Percentiles rank a stretch among this genome's conserved stretches.
Conservation (phyloP, 148 eudicot species). For the Cornus suecica region DNA sequence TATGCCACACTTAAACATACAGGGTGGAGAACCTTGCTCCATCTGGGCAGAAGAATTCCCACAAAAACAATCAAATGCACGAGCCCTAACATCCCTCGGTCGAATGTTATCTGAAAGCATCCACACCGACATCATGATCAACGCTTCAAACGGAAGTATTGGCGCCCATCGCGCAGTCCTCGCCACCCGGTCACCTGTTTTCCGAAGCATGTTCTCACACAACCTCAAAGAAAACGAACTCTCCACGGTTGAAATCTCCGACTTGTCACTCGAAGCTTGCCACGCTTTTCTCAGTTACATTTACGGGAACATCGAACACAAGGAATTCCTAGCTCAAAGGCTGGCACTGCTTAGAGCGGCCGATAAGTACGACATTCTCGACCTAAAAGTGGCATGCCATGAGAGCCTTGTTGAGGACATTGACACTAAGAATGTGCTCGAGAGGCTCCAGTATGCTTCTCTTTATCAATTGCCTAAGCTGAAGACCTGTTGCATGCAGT, state of each 20-base stretch:
- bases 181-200: conserved; percentile 79
- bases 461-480: conserved; percentile 69
- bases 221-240: conserved; percentile 72
- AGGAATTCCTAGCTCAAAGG: conserved; percentile 66
- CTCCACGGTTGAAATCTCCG: conserved; percentile 61
- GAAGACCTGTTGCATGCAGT: conserved; percentile 64
- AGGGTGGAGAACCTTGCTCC: conserved; percentile 70
- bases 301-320: conserved; percentile 52
- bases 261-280: conserved; percentile 73
- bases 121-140: conserved; percentile 77
- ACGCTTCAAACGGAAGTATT: conserved; percentile 60
- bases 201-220: conserved; percentile 83
- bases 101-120: conserved; percentile 78
- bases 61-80: conserved; percentile 36
- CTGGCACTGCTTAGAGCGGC: conserved; percentile 74
- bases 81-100: conserved; percentile 55
- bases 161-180: conserved; percentile 87
- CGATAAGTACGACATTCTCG: conserved; percentile 75
- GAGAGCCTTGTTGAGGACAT: conserved; percentile 83
- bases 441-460: conserved; percentile 69
- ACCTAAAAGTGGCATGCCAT: conserved; percentile 83
- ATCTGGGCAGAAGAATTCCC: conserved; percentile 64
- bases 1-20: background rate
- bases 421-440: conserved; percentile 69
- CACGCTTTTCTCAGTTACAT: conserved; percentile 69